phyloP scores from a whole-genome alignment of 768 basidiomycete genomes.

The Macrolepiota dolichaula region DNA sequence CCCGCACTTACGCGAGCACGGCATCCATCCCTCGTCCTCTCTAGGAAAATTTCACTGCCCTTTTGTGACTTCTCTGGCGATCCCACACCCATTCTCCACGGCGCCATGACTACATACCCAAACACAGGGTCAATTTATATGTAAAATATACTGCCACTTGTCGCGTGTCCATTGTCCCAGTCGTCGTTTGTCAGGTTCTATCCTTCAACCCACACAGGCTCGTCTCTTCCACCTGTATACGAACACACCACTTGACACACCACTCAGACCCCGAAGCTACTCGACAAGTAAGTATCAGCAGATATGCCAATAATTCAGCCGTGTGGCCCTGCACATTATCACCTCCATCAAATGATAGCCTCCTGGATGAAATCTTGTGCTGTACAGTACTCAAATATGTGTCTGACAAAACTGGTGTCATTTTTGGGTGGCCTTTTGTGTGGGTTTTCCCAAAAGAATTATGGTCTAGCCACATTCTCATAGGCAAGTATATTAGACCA shows the following conservation, averaged over 20 bases:
- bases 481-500: neutral
- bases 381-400: neutral
- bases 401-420: constrained; percentile 4
- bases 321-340: constrained; percentile 7
- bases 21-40: constrained; percentile 7
- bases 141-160: constrained; percentile 4
- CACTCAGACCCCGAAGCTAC: neutral
- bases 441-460: neutral
- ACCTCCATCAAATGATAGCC: constrained; percentile 10
- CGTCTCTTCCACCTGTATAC: neutral
- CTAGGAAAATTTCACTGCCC: constrained; percentile 5
- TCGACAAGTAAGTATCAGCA: neutral
- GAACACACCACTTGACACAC: neutral
- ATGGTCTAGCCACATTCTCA: neutral
- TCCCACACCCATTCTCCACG: constrained; percentile 8
- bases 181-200: neutral
- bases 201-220: neutral
- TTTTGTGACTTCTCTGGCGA: neutral
- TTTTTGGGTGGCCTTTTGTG: neutral
- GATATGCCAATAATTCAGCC: neutral
- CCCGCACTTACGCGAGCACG: constrained; percentile 10
- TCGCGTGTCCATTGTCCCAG: neutral
- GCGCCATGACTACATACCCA: constrained; percentile 10
- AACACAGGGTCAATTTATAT: constrained; percentile 11
- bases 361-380: neutral